Percentiles rank a stretch among this genome's conserved stretches.
These are phyloP conservation scores for Butyriboletus loyo DNA, from an alignment of 768 basidiomycete genomes.

Conservation along the genomic window DNA sequence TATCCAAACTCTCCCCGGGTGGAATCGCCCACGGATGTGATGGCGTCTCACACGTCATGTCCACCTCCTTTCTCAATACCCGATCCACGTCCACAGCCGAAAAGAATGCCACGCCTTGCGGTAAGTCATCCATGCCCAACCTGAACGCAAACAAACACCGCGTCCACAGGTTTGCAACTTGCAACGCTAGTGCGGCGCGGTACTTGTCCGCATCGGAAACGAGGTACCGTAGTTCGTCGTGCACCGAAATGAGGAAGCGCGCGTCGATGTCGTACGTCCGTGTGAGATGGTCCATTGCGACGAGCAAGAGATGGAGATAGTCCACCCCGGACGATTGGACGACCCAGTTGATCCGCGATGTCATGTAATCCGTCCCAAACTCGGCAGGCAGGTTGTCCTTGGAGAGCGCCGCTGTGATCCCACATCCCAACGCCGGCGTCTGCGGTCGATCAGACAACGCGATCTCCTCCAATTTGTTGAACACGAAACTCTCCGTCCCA, in stretches of 20 bases:
- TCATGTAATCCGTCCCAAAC: constrained; percentile 87
- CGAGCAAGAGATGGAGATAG: constrained; percentile 94
- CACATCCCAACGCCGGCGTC: constrained; percentile 93
- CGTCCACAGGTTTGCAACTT: constrained; percentile 96
- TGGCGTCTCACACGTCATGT: constrained; percentile 94
- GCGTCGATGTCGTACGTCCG: constrained; percentile 80
- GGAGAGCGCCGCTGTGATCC: constrained; percentile 89
- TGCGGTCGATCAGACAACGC: constrained; percentile 82
- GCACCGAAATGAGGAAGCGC: constrained; percentile 93
- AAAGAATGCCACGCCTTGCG: constrained; percentile 95
- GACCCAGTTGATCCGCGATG: constrained; percentile 98
- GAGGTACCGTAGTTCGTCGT: constrained; percentile 94
- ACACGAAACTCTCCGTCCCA: constrained; percentile 92
- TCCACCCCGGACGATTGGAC: constrained; percentile 99
- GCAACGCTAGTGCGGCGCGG: constrained; percentile 87
- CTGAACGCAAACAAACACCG: constrained; percentile 85
- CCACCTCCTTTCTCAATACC: constrained; percentile 91
- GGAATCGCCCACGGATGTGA: constrained; percentile 82
- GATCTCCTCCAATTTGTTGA: constrained; percentile 97
- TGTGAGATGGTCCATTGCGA: constrained; percentile 89
- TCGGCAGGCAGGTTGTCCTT: constrained; percentile 81
- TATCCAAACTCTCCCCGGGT: constrained; percentile 84
- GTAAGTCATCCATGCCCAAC: constrained; percentile 94
- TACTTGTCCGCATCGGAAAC: constrained; percentile 87
- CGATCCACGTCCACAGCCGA: constrained; percentile 92